Conservation (phyloP, 495 filamentous ascomycete genomes). For the Xylaria intraflava region DNA sequence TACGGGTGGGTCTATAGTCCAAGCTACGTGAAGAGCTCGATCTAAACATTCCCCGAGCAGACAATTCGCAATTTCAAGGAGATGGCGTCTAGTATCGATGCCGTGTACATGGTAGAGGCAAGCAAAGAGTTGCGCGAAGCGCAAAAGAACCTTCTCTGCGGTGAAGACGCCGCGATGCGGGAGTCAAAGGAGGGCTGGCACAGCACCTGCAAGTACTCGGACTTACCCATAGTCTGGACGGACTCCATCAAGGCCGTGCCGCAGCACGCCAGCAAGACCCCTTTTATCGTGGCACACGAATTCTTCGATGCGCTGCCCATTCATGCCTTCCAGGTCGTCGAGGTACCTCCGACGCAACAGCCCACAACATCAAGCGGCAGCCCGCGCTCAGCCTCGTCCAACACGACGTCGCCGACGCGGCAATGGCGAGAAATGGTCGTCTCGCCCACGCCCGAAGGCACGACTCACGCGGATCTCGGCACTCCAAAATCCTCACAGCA, state of each 20-base stretch:
- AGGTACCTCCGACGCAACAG: slow-evolving; percentile 43
- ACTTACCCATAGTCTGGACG: slow-evolving; percentile 75
- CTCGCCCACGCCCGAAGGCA: slow-evolving; percentile 52
- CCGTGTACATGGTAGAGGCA: slow-evolving; percentile 86
- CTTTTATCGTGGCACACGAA: slow-evolving; percentile 93
- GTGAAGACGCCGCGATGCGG: slow-evolving; percentile 57
- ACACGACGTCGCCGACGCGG: slow-evolving; percentile 37
- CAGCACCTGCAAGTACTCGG: slow-evolving; percentile 66
- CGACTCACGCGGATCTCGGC: slow-evolving; percentile 37
- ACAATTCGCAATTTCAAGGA: slow-evolving; percentile 76
- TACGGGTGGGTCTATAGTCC: slow-evolving; percentile 56
- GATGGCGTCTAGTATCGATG: slow-evolving; percentile 70
- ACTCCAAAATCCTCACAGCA: slow-evolving; percentile 51
- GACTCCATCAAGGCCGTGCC: slow-evolving; percentile 78
- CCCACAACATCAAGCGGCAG: slow-evolving; percentile 30
- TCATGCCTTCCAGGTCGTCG: slow-evolving; percentile 75
- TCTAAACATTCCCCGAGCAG: slow-evolving; percentile 34
- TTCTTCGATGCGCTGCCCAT: slow-evolving; percentile 99
- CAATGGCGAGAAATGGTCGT: slow-evolving; percentile 90
- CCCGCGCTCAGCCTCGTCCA: slow-evolving; percentile 28
- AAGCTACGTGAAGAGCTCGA: not conserved
- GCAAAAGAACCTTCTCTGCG: slow-evolving; percentile 81
- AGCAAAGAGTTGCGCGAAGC: slow-evolving; percentile 65
- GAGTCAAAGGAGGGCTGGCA: slow-evolving; percentile 68
- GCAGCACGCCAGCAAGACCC: slow-evolving; percentile 55